phyloP scores from a whole-genome alignment of 108 stramenopile genomes.

The Cyclotella cryptica region DNA sequence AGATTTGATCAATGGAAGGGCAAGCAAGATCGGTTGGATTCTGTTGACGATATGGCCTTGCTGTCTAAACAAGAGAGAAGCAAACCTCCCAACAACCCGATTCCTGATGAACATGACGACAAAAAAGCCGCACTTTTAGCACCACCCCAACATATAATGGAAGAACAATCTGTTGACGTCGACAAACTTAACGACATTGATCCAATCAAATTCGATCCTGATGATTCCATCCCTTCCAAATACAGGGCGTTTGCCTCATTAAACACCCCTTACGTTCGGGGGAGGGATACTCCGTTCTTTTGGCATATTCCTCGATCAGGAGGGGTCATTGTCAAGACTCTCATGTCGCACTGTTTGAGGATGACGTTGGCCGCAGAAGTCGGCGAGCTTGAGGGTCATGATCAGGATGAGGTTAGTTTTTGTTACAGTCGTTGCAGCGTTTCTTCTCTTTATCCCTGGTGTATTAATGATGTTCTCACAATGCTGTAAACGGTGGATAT shows the following conservation, averaged over 20 bases:
- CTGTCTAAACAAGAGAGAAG: too few relatives aligned
- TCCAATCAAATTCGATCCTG: conserved; percentile 22
- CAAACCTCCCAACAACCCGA: too few relatives aligned
- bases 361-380: conserved; percentile 47
- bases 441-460: background rate
- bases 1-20: too few relatives aligned
- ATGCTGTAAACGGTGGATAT: background rate
- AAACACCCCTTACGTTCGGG: conserved; percentile 36
- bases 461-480: conserved; percentile 5
- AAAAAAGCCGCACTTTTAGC: too few relatives aligned
- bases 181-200: conserved; percentile 45
- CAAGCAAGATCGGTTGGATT: too few relatives aligned
- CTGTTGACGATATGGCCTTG: too few relatives aligned
- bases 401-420: conserved; percentile 29
- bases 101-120: too few relatives aligned
- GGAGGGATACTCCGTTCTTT: conserved; percentile 53
- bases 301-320: conserved; percentile 63
- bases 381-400: conserved; percentile 43
- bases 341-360: conserved; percentile 51
- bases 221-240: conserved; percentile 17
- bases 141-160: background rate
- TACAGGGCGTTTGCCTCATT: conserved; percentile 42
- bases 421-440: background rate
- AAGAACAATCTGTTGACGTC: background rate
- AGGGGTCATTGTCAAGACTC: conserved; percentile 49